A percentile compares a stretch with the other conserved stretches of the same genome.
Evolutionary conservation across 148 eudicot genomes (phyloP).

Genomic region (Simmondsia chinensis): DNA sequence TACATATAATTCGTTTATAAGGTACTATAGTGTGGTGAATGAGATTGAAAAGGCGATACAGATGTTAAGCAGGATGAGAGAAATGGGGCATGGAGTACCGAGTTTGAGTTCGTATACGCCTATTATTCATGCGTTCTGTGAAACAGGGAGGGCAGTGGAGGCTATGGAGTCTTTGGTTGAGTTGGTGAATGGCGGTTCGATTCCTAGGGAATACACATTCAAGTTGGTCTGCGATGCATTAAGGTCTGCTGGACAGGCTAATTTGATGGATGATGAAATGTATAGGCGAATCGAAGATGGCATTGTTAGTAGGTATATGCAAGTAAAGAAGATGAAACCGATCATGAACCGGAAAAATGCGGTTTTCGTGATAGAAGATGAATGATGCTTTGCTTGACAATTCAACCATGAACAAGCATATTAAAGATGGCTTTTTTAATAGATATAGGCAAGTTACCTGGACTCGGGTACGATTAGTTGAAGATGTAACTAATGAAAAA

Average conservation of each 20-base stretch:
- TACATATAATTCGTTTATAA: slow-evolving; percentile 71
- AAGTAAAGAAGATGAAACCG: slow-evolving; percentile 61
- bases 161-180: slow-evolving; percentile 54
- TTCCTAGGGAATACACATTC: slow-evolving; percentile 81
- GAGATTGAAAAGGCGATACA: slow-evolving; percentile 66
- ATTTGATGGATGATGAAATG: slow-evolving; percentile 32
- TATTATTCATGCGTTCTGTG: slow-evolving; percentile 67
- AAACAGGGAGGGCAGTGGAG: slow-evolving; percentile 52
- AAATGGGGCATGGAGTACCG: slow-evolving; percentile 45
- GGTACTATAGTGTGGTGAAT: slow-evolving; percentile 67
- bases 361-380: slow-evolving; percentile 7
- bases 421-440: too few relatives aligned
- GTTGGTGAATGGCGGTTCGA: slow-evolving; percentile 53
- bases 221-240: slow-evolving; percentile 41
- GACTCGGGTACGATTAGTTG: too few relatives aligned
- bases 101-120: slow-evolving; percentile 74
- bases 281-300: slow-evolving; percentile 48
- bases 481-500: too few relatives aligned
- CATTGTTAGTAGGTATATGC: slow-evolving; percentile 38
- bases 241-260: slow-evolving; percentile 22
- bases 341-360: slow-evolving; percentile 23
- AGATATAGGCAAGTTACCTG: too few relatives aligned
- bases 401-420: too few relatives aligned
- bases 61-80: slow-evolving; percentile 62
- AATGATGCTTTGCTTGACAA: neutral